Conservation (phyloP, 768 basidiomycete genomes). For the Lanmaoa rubissima region DNA sequence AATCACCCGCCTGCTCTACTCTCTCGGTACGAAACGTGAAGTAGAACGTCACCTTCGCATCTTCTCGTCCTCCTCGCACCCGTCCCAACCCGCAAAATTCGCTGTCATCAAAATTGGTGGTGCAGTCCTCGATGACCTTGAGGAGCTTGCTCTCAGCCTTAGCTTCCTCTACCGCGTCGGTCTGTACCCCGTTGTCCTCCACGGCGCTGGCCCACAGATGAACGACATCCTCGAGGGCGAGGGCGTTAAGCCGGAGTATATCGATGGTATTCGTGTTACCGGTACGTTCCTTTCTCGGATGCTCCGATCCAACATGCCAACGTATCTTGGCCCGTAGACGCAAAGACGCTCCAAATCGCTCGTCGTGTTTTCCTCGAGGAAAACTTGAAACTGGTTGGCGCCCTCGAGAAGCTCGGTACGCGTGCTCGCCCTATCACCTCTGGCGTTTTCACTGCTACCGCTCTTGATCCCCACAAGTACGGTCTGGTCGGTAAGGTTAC, state of each 20-base stretch:
- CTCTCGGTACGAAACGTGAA: slow-evolving; percentile 94
- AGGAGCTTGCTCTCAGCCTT: slow-evolving; percentile 91
- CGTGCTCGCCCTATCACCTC: slow-evolving; percentile 97
- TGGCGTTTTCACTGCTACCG: slow-evolving; percentile 96
- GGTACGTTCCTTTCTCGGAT: slow-evolving; percentile 45
- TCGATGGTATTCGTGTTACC: slow-evolving; percentile 96
- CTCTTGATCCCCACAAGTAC: slow-evolving; percentile 93
- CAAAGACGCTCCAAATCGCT: slow-evolving; percentile 91
- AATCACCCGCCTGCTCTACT: slow-evolving; percentile 94
- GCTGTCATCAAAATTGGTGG: slow-evolving; percentile 99
- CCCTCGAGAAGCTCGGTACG: slow-evolving; percentile 92
- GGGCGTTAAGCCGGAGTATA: slow-evolving; percentile 94
- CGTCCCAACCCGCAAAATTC: slow-evolving; percentile 89
- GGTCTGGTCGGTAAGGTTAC: slow-evolving; percentile 95
- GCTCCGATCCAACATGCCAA: neutral
- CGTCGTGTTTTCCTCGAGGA: slow-evolving; percentile 97
- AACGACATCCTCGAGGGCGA: slow-evolving; percentile 92
- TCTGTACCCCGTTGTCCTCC: slow-evolving; percentile 95
- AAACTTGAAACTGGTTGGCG: slow-evolving; percentile 91
- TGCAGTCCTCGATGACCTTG: slow-evolving; percentile 87
- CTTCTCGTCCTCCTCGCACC: slow-evolving; percentile 91
- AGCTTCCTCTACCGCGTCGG: slow-evolving; percentile 97
- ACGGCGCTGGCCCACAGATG: slow-evolving; percentile 94
- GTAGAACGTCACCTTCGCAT: slow-evolving; percentile 98
- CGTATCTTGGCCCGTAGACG: slow-evolving; percentile 47